A percentile compares a stretch with the other conserved stretches of the same genome.
Conservation (phyloP, 495 filamentous ascomycete species). For the Neurospora sp. region DNA sequence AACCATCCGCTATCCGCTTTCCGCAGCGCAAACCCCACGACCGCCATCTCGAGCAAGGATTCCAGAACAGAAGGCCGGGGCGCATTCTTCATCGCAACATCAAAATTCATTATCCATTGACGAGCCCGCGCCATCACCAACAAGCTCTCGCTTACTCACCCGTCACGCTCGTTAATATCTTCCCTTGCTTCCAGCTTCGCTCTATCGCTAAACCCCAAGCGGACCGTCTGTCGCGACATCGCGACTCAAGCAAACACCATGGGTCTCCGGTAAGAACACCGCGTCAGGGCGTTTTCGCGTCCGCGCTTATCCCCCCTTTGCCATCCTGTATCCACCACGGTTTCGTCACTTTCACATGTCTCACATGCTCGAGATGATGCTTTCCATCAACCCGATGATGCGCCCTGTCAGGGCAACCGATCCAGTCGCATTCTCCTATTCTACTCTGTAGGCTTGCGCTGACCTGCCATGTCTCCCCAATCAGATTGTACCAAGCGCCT, state of each 20-base stretch:
- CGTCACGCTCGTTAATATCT: conserved; percentile 12
- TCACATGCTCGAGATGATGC: background rate
- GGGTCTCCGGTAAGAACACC: conserved; percentile 65
- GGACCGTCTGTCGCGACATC: background rate
- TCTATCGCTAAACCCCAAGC: background rate
- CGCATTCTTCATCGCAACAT: conserved; percentile 16
- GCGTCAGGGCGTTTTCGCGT: conserved; percentile 20
- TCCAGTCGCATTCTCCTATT: background rate
- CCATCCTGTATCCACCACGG: background rate
- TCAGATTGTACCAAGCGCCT: conserved; percentile 43
- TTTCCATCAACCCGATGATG: background rate
- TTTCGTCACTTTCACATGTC: background rate
- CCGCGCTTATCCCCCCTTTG: conserved; percentile 6
- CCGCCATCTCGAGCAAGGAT: conserved; percentile 11
- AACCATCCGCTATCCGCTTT: conserved; percentile 10
- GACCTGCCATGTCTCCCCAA: conserved; percentile 8
- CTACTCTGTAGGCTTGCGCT: conserved; percentile 6
- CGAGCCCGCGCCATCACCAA: conserved; percentile 13
- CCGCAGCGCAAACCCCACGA: conserved; percentile 18
- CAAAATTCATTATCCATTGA: conserved; percentile 17
- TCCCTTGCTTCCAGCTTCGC: background rate
- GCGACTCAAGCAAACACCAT: conserved; percentile 34
- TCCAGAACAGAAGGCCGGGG: conserved; percentile 16
- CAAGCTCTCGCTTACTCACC: conserved; percentile 3
- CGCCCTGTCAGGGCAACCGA: background rate